Base-by-base conservation (phyloP, 306 rosid genomes). In the Rosa lucieae region DNA sequence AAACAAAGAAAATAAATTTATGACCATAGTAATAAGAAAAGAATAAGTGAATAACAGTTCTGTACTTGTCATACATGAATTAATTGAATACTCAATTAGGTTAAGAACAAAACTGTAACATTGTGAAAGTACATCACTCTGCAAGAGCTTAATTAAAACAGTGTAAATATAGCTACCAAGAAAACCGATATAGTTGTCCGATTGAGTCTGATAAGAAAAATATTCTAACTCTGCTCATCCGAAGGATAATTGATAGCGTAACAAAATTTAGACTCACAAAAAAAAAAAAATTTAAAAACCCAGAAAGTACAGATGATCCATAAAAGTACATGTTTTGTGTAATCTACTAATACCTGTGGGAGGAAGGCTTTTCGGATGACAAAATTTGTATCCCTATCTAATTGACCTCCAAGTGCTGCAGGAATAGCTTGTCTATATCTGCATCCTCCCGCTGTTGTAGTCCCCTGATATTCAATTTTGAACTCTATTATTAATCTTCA, bases 351-450 rank as follows among this genome's bases (percentile, higher is more conserved):
- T 89, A 94, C 98, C 90, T 90, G 98, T 0, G 98, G 99, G 82
- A 95, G 97, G 82, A 95, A 95, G 73, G 93, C 90, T 86, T 91
- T 95, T 9, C 99, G 80, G 71, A 91, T 70, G 59, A 98, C 99
- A 78, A 11, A 86, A 75, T 89, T 95, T 21, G 97, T 20, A 84
- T 95, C 95, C 20, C 87, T 58, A 69, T 92, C 96, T 59, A 95
- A 72, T 53, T 85, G 85, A 48, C 99, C 99, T 78, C 97, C 80
- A 48, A 59, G 52, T 8, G 98, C 99, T 1, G 78, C 14, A 0
- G 98, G 98, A 86, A 95, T 90, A 44, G 98, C 89, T 58, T 92
- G 97, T 79, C 96, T 90, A 66, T 95, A 95, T 88, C 98, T 91
- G 78, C 99, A 95, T 29, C 89, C 85, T 61, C 99, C 98, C 46